Conservation (phyloP, 208 protist species). For the Acanthamoeba rhysodes region DNA sequence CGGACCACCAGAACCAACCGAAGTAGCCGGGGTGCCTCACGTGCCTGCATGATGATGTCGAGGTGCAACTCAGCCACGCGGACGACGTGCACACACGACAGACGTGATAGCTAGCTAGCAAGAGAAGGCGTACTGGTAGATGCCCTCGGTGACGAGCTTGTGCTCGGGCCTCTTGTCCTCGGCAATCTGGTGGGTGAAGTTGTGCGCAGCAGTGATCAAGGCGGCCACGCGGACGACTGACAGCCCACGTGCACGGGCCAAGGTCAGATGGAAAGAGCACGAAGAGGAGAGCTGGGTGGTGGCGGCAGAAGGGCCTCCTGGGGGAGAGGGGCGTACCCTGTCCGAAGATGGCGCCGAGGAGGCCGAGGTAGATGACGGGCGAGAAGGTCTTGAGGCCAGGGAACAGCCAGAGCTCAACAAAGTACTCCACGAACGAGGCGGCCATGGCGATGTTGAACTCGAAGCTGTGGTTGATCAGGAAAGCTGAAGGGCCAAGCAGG, state of each 20-base stretch:
- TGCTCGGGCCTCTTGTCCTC: constrained; percentile 87
- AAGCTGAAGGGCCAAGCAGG: constrained; percentile 58
- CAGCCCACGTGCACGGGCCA: no score
- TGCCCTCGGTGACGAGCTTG: constrained; percentile 93
- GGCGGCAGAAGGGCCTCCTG: background rate
- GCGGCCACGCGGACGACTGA: constrained; percentile 69
- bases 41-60: background rate
- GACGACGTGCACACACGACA: background rate
- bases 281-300: background rate
- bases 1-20: constrained; percentile 96
- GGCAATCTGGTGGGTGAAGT: constrained; percentile 83
- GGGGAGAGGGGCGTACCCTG: constrained; percentile 1
- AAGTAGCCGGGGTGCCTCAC: constrained; percentile 97
- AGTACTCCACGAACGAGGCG: constrained; percentile 80
- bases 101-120: background rate
- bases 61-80: background rate
- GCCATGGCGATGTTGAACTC: constrained; percentile 80
- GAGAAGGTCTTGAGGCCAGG: constrained; percentile 78
- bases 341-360: constrained; percentile 52
- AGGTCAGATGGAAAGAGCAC: background rate
- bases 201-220: constrained; percentile 83
- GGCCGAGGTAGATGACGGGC: constrained; percentile 44
- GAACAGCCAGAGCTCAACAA: constrained; percentile 84
- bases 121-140: constrained; percentile 91
- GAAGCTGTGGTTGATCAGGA: constrained; percentile 85